These are phyloP conservation scores for Orobanche coerulescens DNA, from an alignment of 257 asterid species.

Conservation along the genomic window DNA sequence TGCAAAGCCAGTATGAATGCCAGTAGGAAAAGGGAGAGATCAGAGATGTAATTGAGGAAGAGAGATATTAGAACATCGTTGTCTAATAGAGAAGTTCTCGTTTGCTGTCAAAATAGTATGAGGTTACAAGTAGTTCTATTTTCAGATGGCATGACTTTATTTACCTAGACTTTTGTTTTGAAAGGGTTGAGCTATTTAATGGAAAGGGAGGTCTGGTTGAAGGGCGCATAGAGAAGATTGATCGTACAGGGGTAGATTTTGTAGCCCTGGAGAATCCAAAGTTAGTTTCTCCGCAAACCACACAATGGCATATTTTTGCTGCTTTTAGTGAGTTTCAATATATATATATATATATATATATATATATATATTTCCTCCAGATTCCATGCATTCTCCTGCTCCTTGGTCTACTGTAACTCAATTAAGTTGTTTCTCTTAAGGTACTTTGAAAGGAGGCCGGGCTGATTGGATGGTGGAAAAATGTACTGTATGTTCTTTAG, in stretches of 20 bases:
- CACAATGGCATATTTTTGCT: conserved; percentile 87
- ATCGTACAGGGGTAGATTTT: conserved; percentile 61
- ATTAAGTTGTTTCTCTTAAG: conserved; percentile 31
- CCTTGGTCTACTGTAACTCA: background rate
- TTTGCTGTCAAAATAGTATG: no score
- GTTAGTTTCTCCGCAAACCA: conserved; percentile 38
- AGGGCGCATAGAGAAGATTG: conserved; percentile 69
- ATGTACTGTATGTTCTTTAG: conserved; percentile 71
- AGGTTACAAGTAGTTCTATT: conserved; percentile 9
- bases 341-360: no score
- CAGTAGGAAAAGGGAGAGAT: no score
- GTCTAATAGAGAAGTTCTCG: background rate
- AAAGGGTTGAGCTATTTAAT: conserved; percentile 91
- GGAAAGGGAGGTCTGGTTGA: conserved; percentile 87
- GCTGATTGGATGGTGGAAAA: conserved; percentile 98
- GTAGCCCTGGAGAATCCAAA: conserved; percentile 58
- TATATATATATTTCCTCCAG: no score
- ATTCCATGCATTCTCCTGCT: background rate
- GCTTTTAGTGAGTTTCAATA: conserved; percentile 64
- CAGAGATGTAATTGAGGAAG: background rate
- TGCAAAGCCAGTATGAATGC: background rate
- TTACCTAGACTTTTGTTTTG: conserved; percentile 24
- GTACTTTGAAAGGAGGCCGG: conserved; percentile 94
- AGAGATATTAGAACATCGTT: background rate
- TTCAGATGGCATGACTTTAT: background rate